phyloP scores from a whole-genome alignment of 176 grass and related monocot species.

The Chrysopogon serrulatus region DNA sequence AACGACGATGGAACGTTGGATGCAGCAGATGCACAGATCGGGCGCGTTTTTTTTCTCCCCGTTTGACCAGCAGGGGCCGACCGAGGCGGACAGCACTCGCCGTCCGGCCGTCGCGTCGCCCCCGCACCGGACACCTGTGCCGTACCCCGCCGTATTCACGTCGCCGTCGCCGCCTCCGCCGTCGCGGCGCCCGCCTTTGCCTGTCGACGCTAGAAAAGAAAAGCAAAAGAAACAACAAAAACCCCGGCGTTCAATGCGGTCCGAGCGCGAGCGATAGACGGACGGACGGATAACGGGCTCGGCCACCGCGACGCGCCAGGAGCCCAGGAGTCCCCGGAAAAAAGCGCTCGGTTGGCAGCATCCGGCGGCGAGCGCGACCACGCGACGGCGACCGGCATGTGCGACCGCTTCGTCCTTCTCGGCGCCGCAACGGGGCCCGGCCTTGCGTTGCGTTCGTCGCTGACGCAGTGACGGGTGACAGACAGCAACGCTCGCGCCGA shows the following conservation, averaged over 20 bases:
- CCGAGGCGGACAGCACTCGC: constrained; percentile 9
- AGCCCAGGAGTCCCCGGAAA: not conserved
- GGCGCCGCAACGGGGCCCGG: constrained; percentile 32
- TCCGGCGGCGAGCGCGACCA: constrained; percentile 21
- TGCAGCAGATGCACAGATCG: no score
- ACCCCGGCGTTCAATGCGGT: constrained; percentile 1
- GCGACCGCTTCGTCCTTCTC: constrained; percentile 5
- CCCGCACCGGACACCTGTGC: constrained; percentile 14
- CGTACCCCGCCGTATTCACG: not conserved
- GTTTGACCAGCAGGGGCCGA: not conserved
- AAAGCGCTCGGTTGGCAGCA: constrained; percentile 5
- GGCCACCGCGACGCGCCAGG: not conserved
- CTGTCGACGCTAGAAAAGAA: not conserved
- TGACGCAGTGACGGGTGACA: not conserved
- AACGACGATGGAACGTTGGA: no score
- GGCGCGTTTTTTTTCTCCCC: not conserved
- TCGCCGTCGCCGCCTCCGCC: not conserved
- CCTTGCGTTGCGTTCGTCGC: no score
- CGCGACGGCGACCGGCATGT: constrained; percentile 19
- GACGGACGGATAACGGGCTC: not conserved
- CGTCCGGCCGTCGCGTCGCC: not conserved
- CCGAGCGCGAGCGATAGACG: not conserved
- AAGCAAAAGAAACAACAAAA: no score
- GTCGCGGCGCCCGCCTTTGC: not conserved
- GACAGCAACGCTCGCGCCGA: not conserved